Evolutionary conservation across 2,329 filamentous ascomycete genomes (phyloP), one percentile per base, ranked within the genome.

Genomic region (Aspergillus flavus): DNA sequence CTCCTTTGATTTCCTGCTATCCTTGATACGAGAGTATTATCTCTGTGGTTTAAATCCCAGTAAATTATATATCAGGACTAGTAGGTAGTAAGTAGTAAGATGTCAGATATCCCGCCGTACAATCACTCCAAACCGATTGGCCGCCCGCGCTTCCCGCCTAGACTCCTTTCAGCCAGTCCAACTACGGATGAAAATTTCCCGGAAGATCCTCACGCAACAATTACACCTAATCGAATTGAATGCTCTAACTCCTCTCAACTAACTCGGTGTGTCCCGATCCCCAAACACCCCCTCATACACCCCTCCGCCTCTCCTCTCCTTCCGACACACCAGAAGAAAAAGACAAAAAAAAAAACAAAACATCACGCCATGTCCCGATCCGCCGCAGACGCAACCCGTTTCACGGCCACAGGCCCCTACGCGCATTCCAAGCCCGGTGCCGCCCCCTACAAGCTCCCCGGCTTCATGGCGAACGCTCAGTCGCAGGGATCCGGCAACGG

Each of bases 361-460:
- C 41, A 65, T 57, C 48, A 58, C 57, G 71, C 57, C 64, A 82
- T 82, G 80, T 80, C 80, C 72, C 80, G 77, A 72, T 82, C 78
- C 72, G 80, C 81, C 63, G 76, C 79, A 67, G 81, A 83, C 72
- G 80, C 81, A 71, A 84, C 81, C 66, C 78, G 82, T 64, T 84
- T 84, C 74, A 84, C 82, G 64, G 81, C 82, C 64, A 83, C 80
- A 63, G 80, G 80, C 61, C 81, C 81, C 36, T 81, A 83, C 74
- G 80, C 80, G 68, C 79, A 73, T 69, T 78, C 79, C 61, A 80
- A 81, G 63, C 70, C 77, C 57, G 71, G 66, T 30, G 65, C 71
- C 61, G 61, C 69, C 55, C 74, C 73, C 26, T 77, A 73, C 70
- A 72, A 75, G 54, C 70, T 78, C 11, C 73, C 76, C 6, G 68